phyloP scores from a whole-genome alignment of 1,139 yeast species.

The Diutina scorzettiae region DNA sequence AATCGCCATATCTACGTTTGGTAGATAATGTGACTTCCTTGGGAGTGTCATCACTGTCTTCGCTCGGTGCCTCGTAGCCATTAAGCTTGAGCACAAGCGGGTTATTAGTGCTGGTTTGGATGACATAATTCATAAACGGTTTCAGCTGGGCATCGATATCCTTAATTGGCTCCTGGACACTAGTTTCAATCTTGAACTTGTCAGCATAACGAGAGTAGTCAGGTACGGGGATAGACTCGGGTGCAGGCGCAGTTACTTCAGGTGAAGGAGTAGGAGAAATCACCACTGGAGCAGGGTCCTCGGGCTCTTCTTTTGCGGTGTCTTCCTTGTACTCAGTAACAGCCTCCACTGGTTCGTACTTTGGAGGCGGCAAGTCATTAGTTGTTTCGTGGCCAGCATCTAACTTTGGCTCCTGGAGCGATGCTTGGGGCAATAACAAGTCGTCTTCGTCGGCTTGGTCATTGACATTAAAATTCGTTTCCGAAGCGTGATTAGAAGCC shows the following conservation, averaged over 20 bases:
- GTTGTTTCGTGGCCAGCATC: no score
- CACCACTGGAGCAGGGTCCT: background rate
- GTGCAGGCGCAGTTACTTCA: background rate
- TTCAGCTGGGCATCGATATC: conserved; percentile 68
- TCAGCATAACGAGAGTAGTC: background rate
- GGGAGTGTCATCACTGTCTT: background rate
- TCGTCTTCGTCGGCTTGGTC: no score
- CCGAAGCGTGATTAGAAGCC: background rate
- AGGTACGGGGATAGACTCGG: no score
- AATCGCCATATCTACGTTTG: conserved; percentile 74
- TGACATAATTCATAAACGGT: conserved; percentile 69
- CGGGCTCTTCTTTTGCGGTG: no score
- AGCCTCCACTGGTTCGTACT: no score
- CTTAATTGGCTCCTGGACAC: conserved; percentile 63
- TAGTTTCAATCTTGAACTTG: conserved; percentile 17
- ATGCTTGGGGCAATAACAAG: no score
- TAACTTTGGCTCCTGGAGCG: no score
- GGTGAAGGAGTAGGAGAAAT: background rate
- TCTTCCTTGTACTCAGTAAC: background rate
- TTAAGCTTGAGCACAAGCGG: conserved; percentile 28
- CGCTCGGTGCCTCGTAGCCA: background rate
- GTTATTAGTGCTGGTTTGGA: conserved; percentile 49
- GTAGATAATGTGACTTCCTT: conserved; percentile 12
- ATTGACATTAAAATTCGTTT: no score
- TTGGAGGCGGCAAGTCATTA: no score